Base-by-base conservation (phyloP, 192 early-diverging fungal species). In the Coemansia sp. region DNA sequence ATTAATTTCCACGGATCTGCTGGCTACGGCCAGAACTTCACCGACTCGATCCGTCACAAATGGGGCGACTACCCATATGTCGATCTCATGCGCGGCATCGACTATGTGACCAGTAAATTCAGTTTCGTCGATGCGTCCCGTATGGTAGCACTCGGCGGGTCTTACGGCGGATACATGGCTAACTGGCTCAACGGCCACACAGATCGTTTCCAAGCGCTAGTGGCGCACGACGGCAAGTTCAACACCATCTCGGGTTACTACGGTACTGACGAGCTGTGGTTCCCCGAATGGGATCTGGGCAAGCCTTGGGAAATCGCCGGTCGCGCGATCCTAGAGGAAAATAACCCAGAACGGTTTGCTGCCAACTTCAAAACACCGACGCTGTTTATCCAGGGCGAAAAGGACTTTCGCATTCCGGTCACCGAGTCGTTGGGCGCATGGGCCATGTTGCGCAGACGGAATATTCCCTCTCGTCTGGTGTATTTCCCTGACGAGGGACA, bases 181-280 rank as follows among this genome's bases (percentile, higher is more conserved):
- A 92, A 92, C 76, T 92, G 89, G 89, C 80, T 92, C 62, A 92
- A 92, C 66, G 86, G 87, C 18, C 87, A 92, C 71, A 89, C 86
- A 5, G 58, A 76, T 32, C 76, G 83, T 30, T 92, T 92, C 73
- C 80, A 80, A 52, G 75, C 71, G 55, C 63, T 89, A 30, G 88
- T 90, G 8, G 85, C 84, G 52, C 91, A 92, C 66, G 91, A 91
- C 67, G 91, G 91, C 58, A 85, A 89, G 45, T 89, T 92, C 69
- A 77, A 73, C 42, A 87, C 84, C 29, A 60, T 80, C 22, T 73
- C 80, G 34, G 73, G 82, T 12, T 93, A 85, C 72, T 94, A 90
- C 65, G 64, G 83, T 22, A 91, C 90, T 6, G 92, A 94, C 54
- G 91, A 94, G 71, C 86, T 92, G 50, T 93, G 87, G 81, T 94